Conservation (phyloP, 2,329 filamentous ascomycete species). For the Neoscytalidium dimidiatum region DNA sequence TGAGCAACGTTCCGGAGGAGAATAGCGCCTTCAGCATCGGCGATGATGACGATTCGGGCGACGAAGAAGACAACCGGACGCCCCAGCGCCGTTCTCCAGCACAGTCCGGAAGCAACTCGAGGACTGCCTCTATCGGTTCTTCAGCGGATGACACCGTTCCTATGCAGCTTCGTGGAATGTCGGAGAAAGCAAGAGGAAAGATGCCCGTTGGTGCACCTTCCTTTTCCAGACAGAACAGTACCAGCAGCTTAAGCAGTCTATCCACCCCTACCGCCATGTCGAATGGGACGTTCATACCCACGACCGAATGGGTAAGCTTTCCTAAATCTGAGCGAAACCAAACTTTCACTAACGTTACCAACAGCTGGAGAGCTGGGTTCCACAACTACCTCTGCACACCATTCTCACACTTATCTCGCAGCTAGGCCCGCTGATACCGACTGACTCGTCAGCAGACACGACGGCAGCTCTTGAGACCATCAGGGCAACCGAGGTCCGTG, state of each 20-base stretch:
- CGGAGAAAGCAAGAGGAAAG: conserved; percentile 94
- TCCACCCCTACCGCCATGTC: conserved; percentile 60
- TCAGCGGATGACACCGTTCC: conserved; percentile 78
- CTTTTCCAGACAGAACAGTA: conserved; percentile 90
- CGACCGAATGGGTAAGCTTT: conserved; percentile 66
- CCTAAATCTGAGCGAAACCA: neutral
- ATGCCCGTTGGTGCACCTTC: conserved; percentile 81
- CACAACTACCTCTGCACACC: conserved; percentile 85
- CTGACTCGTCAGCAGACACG: conserved; percentile 43
- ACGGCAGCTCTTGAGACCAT: conserved; percentile 52
- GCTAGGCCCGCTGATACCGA: conserved; percentile 54
- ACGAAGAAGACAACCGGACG: conserved; percentile 53
- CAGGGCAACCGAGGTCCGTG: conserved; percentile 63
- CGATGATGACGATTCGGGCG: conserved; percentile 71
- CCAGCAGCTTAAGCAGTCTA: conserved; percentile 72
- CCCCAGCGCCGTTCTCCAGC: conserved; percentile 23
- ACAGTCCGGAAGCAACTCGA: conserved; percentile 47
- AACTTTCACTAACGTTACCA: conserved; percentile 25
- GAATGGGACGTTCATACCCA: conserved; percentile 71
- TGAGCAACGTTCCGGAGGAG: conserved; percentile 74
- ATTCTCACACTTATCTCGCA: conserved; percentile 74
- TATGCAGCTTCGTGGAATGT: conserved; percentile 85
- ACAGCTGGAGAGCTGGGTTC: conserved; percentile 89
- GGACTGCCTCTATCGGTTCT: conserved; percentile 68
- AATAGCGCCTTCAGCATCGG: conserved; percentile 85